Evolutionary conservation across 2,329 filamentous ascomycete genomes (phyloP).

Genomic region (Coniosporium tulheliwenetii): DNA sequence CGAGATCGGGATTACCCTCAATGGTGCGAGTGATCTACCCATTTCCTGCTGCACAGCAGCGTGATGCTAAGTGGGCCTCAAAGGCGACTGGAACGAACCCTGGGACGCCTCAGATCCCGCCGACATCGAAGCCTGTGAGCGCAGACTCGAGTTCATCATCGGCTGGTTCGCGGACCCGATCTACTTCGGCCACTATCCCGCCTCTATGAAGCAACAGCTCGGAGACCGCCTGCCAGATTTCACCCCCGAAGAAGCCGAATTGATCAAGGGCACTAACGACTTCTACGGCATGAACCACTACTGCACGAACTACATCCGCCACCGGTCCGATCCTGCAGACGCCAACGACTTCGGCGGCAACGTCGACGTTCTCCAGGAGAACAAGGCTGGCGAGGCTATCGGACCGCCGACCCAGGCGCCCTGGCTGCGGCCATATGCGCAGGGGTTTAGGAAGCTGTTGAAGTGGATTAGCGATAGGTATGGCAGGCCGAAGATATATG

Average conservation of each 20-base stretch:
- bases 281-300: constrained; percentile 96
- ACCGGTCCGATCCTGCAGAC: constrained; percentile 45
- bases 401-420: constrained; percentile 69
- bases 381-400: constrained; percentile 58
- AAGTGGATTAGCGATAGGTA: constrained; percentile 68
- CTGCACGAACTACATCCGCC: constrained; percentile 73
- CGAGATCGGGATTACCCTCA: constrained; percentile 76
- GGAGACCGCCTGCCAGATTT: constrained; percentile 62
- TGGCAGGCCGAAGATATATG: constrained; percentile 60
- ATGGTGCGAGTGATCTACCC: constrained; percentile 34
- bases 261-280: constrained; percentile 79
- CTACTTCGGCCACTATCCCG: constrained; percentile 72
- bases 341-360: constrained; percentile 60
- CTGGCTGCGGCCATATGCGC: constrained; percentile 64
- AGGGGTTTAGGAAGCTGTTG: constrained; percentile 63
- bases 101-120: constrained; percentile 64
- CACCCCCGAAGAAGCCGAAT: constrained; percentile 52
- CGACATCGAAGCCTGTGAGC: constrained; percentile 60
- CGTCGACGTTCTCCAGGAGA: constrained; percentile 54
- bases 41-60: constrained; percentile 1
- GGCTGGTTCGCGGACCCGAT: constrained; percentile 81
- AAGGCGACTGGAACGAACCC: constrained; percentile 64
- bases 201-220: constrained; percentile 68
- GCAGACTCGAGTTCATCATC: constrained; percentile 78
- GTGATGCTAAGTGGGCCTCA: not conserved